Percentiles rank a stretch among this genome's conserved stretches.
Conservation (phyloP, 768 basidiomycete species). For the Lactifluus subvellereus region DNA sequence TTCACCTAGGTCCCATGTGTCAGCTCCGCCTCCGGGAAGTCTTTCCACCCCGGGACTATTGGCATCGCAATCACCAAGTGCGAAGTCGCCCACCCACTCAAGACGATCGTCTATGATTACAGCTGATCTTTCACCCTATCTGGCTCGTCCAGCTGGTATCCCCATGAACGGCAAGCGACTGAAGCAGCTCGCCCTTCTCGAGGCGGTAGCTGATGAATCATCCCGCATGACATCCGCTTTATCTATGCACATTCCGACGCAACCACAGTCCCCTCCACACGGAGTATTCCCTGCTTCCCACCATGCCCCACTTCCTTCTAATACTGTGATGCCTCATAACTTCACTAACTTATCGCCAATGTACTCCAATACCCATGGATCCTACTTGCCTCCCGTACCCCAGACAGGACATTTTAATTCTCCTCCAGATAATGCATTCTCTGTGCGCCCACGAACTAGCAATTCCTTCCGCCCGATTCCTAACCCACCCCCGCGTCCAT, state of each 20-base stretch:
- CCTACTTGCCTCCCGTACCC: conserved; percentile 10
- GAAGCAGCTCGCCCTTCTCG: conserved; percentile 65
- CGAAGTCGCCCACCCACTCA: conserved; percentile 28
- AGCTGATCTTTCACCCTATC: conserved; percentile 66
- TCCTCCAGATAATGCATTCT: conserved; percentile 28
- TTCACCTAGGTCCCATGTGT: not conserved
- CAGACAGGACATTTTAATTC: conserved; percentile 22
- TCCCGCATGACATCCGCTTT: conserved; percentile 45
- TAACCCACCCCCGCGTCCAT: conserved; percentile 21
- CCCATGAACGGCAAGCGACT: conserved; percentile 56
- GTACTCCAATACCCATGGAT: conserved; percentile 25
- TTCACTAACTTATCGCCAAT: conserved; percentile 26
- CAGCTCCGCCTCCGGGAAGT: conserved; percentile 6
- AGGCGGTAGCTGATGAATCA: conserved; percentile 69
- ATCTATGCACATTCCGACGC: conserved; percentile 23
- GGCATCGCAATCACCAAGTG: conserved; percentile 8
- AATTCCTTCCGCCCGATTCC: conserved; percentile 29
- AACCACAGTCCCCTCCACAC: not conserved
- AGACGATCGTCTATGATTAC: conserved; percentile 42
- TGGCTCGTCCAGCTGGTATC: conserved; percentile 48
- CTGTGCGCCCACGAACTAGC: conserved; percentile 36
- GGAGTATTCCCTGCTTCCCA: not conserved
- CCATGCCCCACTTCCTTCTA: conserved; percentile 11
- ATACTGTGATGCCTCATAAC: conserved; percentile 21
- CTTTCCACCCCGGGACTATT: conserved; percentile 16